These are phyloP conservation scores for Phyllachora maydis DNA, from an alignment of 2,329 filamentous ascomycete species.

Conservation along the genomic window DNA sequence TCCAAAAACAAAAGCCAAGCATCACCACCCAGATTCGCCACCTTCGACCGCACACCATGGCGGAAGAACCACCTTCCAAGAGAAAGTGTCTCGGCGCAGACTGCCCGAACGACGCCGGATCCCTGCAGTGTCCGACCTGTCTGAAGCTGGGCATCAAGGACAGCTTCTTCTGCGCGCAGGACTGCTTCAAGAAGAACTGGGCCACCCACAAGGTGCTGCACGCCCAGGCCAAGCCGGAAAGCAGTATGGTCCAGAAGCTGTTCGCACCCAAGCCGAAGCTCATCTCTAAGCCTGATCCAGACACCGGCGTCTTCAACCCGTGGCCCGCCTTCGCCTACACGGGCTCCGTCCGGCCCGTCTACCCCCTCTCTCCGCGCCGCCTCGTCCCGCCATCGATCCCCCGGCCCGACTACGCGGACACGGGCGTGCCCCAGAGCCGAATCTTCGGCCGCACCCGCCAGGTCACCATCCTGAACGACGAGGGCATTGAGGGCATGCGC, in stretches of 20 bases:
- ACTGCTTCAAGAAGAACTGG: slow-evolving; percentile 98
- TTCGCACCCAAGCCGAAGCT: slow-evolving; percentile 61
- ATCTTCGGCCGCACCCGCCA: slow-evolving; percentile 37
- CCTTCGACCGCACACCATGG: too few relatives aligned
- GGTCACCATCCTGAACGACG: slow-evolving; percentile 60
- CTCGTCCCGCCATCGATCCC: slow-evolving; percentile 61
- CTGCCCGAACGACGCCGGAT: slow-evolving; percentile 70
- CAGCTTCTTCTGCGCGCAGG: slow-evolving; percentile 93
- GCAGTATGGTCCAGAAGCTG: slow-evolving; percentile 52
- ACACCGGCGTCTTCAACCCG: slow-evolving; percentile 75
- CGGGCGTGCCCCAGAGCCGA: slow-evolving; percentile 54
- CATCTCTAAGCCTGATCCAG: slow-evolving; percentile 82
- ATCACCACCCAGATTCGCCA: too few relatives aligned
- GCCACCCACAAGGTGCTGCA: slow-evolving; percentile 72
- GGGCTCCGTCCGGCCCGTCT: slow-evolving; percentile 67
- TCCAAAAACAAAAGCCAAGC: too few relatives aligned
- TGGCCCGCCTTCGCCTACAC: slow-evolving; percentile 77
- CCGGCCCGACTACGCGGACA: slow-evolving; percentile 70
- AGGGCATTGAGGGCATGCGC: slow-evolving; percentile 74
- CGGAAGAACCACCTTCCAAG: slow-evolving; percentile 30
- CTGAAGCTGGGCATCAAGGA: slow-evolving; percentile 73
- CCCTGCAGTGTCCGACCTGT: slow-evolving; percentile 86
- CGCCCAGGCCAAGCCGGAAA: slow-evolving; percentile 41
- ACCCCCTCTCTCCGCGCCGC: slow-evolving; percentile 56
- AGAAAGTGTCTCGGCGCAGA: slow-evolving; percentile 63